Conservation (phyloP, 1,139 yeast species). For the Candida labiduridarum region DNA sequence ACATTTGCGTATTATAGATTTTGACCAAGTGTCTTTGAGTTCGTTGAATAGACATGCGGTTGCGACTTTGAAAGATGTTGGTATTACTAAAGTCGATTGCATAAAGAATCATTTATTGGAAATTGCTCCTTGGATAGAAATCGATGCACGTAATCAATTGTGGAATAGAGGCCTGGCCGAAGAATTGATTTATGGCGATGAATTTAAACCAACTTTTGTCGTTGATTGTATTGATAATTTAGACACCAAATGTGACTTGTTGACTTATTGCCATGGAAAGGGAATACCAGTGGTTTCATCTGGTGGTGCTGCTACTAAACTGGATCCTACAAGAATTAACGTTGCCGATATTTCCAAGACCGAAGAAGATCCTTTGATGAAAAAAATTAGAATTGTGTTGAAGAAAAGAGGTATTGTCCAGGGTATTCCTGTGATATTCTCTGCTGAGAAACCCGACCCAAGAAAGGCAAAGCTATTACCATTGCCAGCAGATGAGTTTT, state of each 20-base stretch:
- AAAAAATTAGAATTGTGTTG: constrained; percentile 81
- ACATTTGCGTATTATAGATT: constrained; percentile 78
- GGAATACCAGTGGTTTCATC: constrained; percentile 73
- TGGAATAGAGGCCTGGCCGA: constrained; percentile 73
- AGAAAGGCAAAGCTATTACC: constrained; percentile 87
- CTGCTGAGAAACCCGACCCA: constrained; percentile 96
- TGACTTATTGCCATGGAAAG: constrained; percentile 68
- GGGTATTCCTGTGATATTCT: constrained; percentile 86
- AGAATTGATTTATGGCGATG: constrained; percentile 55
- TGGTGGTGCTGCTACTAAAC: constrained; percentile 91
- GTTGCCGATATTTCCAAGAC: constrained; percentile 53
- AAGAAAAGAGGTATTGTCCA: constrained; percentile 73
- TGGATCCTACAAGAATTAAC: constrained; percentile 51
- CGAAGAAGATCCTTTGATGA: constrained; percentile 92
- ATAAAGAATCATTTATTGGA: constrained; percentile 61
- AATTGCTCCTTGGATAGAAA: constrained; percentile 89
- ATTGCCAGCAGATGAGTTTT: constrained; percentile 74
- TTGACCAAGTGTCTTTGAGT: constrained; percentile 91
- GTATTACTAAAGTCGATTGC: constrained; percentile 83
- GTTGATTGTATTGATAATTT: constrained; percentile 96
- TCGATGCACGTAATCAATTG: constrained; percentile 75
- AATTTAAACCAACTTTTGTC: constrained; percentile 66
- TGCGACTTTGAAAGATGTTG: constrained; percentile 86
- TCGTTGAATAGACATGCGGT: constrained; percentile 94
- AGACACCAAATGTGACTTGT: constrained; percentile 88